Base-by-base conservation (phyloP, 257 asterid species). In the Gynochthodes officinalis region DNA sequence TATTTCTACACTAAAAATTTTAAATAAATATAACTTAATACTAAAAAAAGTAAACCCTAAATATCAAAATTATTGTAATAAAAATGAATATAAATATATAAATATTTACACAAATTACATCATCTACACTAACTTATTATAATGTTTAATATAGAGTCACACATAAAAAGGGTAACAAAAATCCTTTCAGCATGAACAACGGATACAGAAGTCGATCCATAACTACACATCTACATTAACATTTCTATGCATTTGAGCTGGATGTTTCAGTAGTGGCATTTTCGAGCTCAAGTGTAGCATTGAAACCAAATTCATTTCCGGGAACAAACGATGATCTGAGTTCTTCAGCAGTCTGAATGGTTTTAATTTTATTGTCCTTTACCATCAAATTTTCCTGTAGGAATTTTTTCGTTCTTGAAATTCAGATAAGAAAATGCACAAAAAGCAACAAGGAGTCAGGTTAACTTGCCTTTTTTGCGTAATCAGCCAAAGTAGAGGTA, bases 251-350 rank as follows among this genome's bases (percentile, higher is more conserved):
- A 16, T 23, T 70, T 68, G 37, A 35, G 35, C 60, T 74, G 5
- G 73, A 28, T 72, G 71, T 60, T 46, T 80, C 90, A 61, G 80
- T 76, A 43, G 77, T 58, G 14, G 86, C 42, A 70, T 69, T 80
- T 78, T 85, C 90, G 57, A 88, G 86, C 82, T 88, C 89, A 30
- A 92, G 72, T 11, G 75, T 86, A 52, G 98, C 98, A 59, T 77
- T 87, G 79, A 92, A 90, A 57, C 97, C 95, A 70, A 92, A 92
- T 55, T 73, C 86, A 58, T 84, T 79, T 72, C 98, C 98, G 0
- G 92, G 94, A 44, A 64, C 23, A 73, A 92, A 92, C 2, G 71
- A 57, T 7, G 85, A 76, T 55, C 82, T 85, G 35, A 92, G 92
- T 80, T 90, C 96, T 67, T 90, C 95, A 42, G 89, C 85, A 74